phyloP scores from a whole-genome alignment of 2,329 filamentous ascomycete genomes.

The Didymella keratinophila region DNA sequence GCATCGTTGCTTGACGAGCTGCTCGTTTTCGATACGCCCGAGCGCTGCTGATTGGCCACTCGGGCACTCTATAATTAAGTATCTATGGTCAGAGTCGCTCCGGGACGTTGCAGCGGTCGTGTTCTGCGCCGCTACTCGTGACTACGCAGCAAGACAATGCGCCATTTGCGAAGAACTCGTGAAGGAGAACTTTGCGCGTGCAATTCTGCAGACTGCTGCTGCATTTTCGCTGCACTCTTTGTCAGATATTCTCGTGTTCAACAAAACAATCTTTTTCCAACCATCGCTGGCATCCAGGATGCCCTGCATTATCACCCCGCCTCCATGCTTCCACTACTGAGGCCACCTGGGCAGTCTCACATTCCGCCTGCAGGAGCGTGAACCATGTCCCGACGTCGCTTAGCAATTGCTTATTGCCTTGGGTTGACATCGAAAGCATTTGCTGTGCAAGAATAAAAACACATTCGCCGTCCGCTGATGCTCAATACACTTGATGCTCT shows the following conservation, averaged over 20 bases:
- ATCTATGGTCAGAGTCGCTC: conserved; percentile 9
- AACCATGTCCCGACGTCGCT: conserved; percentile 7
- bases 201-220: background rate
- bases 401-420: conserved; percentile 1
- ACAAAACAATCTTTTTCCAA: conserved; percentile 12
- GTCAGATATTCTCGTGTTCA: conserved; percentile 12
- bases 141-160: conserved; percentile 1
- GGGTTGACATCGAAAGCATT: background rate
- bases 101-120: conserved; percentile 14
- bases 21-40: conserved; percentile 16
- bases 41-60: conserved; percentile 9
- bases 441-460: conserved; percentile 5
- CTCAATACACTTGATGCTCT: background rate
- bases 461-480: background rate
- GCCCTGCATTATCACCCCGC: conserved; percentile 16
- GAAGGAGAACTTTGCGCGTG: background rate
- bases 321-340: conserved; percentile 7
- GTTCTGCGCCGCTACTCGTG: conserved; percentile 12
- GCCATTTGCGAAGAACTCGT: background rate
- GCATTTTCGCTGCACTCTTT: background rate
- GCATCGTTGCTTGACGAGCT: conserved; percentile 11
- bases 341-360: background rate
- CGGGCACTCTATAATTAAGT: conserved; percentile 19
- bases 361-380: conserved; percentile 1
- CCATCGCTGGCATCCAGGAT: conserved; percentile 6